These are phyloP conservation scores for Toxoplasma gondii DNA, from an alignment of 169 alveolate species.

Conservation along the genomic window DNA sequence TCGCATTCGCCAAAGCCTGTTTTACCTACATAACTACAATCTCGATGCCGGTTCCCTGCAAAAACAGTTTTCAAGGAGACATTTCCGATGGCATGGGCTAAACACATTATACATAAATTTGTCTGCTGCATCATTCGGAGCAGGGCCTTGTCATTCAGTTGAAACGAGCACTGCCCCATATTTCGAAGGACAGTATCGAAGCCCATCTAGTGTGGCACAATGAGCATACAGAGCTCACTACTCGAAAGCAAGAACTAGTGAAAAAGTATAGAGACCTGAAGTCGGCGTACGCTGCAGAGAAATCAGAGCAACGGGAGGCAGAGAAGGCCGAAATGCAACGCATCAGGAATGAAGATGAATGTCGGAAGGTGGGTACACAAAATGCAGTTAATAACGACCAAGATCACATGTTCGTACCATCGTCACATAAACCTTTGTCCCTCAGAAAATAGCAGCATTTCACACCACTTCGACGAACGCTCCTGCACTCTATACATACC, in stretches of 20 bases:
- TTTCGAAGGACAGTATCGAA: neutral
- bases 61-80: too few species aligned
- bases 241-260: conserved; percentile 1
- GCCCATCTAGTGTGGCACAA: conserved; percentile 12
- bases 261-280: neutral
- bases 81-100: too few species aligned
- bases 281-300: neutral
- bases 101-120: too few species aligned
- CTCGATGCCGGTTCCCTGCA: too few species aligned
- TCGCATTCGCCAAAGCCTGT: too few species aligned
- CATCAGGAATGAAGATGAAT: neutral
- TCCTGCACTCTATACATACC: too few species aligned
- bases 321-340: neutral
- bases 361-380: neutral
- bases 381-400: too few species aligned
- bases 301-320: neutral
- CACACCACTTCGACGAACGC: too few species aligned
- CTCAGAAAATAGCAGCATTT: too few species aligned
- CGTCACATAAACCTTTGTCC: too few species aligned
- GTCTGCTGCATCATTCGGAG: neutral
- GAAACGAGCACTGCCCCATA: conserved; percentile 7
- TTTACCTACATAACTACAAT: too few species aligned
- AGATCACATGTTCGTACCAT: too few species aligned
- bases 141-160: neutral
- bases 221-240: neutral